phyloP scores from a whole-genome alignment of 495 filamentous ascomycete species.

The Penicillium macrosclerotiorum region DNA sequence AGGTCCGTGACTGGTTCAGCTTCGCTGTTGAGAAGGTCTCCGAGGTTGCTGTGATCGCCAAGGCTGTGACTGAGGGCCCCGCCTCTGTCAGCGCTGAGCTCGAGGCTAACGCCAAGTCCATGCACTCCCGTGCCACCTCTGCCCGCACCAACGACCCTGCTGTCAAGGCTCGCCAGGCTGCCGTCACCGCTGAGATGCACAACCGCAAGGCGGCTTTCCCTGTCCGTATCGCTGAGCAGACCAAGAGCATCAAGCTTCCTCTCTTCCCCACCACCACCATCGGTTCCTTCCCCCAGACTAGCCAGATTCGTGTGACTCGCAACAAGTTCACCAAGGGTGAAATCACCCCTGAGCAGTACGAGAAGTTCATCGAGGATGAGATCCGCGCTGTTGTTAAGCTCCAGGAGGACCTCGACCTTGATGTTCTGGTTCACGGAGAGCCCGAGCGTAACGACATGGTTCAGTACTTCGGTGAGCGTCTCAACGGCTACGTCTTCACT shows the following conservation, averaged over 20 bases:
- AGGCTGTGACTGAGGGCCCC: slow-evolving; percentile 89
- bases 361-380: slow-evolving; percentile 98
- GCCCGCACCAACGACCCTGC: slow-evolving; percentile 92
- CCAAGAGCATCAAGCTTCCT: slow-evolving; percentile 83
- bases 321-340: slow-evolving; percentile 99
- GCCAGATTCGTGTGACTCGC: slow-evolving; percentile 91
- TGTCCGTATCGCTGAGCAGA: slow-evolving; percentile 77
- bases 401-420: slow-evolving; percentile 95
- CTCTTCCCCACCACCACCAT: slow-evolving; percentile 99
- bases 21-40: slow-evolving; percentile 93
- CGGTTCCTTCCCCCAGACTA: slow-evolving; percentile 98
- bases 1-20: slow-evolving; percentile 97
- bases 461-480: slow-evolving; percentile 97
- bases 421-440: slow-evolving; percentile 97
- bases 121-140: slow-evolving; percentile 84
- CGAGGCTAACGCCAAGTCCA: slow-evolving; percentile 90
- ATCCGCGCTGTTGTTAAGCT: slow-evolving; percentile 89
- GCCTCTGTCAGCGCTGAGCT: slow-evolving; percentile 80
- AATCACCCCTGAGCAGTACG: slow-evolving; percentile 87
- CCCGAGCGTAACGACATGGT: slow-evolving; percentile 99
- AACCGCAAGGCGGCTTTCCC: slow-evolving; percentile 88
- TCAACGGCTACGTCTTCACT: slow-evolving; percentile 97
- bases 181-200: slow-evolving; percentile 80
- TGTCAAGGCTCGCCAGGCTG: slow-evolving; percentile 91
- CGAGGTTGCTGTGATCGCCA: slow-evolving; percentile 91